Base-by-base conservation (phyloP, 208 protist genomes). In the Leishmania amazonensis region DNA sequence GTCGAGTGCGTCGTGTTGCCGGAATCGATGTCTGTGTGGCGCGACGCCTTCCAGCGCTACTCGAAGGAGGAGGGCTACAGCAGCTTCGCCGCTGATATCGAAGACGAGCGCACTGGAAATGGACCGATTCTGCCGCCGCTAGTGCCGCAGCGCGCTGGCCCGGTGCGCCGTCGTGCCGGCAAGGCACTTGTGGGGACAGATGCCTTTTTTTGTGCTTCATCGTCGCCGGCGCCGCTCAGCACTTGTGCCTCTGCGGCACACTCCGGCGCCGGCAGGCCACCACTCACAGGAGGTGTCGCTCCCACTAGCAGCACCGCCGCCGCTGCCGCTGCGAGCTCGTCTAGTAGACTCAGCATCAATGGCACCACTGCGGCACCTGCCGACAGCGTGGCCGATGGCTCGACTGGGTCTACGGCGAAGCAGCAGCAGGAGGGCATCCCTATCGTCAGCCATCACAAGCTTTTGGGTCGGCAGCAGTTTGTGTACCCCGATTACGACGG, bases 401-500 rank as follows among this genome's bases (percentile, higher is more conserved):
- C 15, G 11, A n/a, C 68, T 31, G 15, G 21, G 49, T 19, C 47
- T 11, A 28, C 21, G n/a, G 40, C 47, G 28, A 21, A 35, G 49
- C 24, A 38, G 28, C 70, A 71, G 54, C 58, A 78, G 8, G 80
- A 31, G 0, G 94, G 94, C 70, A 96, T 98, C 75, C 47, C 83
- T 2, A 94, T 98, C 77, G 88, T 98, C 28, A 91, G 89, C n/a
- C 92, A 96, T 73, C 95, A 98, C 88, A 97, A 97, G 85, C 79
- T 97, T 45, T 86, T 79, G 31, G 95, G 95, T 6, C 85, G 82
- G 28, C 80, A 84, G 40, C 31, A 81, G 53, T 98, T 98, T 80
- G 84, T 94, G 28, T 96, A 97, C 79, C 92, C 91, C 31, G 95
- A 98, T 76, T 89, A 97, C 79, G 95, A 98, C 82, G 95, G 95